phyloP scores from a whole-genome alignment of 2,329 filamentous ascomycete genomes.

The Exophiala sp. region DNA sequence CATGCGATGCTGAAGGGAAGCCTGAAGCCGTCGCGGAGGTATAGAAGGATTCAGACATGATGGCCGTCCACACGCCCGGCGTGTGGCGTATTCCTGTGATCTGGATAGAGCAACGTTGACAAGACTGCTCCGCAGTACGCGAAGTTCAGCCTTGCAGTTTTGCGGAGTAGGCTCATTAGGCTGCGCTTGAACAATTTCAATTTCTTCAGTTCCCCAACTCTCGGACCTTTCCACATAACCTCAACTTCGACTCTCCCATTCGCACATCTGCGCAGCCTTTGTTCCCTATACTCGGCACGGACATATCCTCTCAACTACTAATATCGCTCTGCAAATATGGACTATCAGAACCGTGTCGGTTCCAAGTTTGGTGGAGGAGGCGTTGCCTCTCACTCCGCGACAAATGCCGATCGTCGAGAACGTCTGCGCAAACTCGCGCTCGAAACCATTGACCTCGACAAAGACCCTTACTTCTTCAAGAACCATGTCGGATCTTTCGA shows the following conservation, averaged over 20 bases:
- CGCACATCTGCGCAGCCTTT: too few relatives aligned
- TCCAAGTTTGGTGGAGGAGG: constrained; percentile 98
- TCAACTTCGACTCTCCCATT: background rate
- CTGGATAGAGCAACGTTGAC: background rate
- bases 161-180: constrained; percentile 12
- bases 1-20: background rate
- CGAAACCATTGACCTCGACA: constrained; percentile 98
- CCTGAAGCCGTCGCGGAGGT: constrained; percentile 15
- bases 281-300: background rate
- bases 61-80: background rate
- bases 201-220: background rate
- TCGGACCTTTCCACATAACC: background rate
- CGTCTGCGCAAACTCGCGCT: constrained; percentile 96
- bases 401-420: constrained; percentile 95
- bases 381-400: constrained; percentile 87
- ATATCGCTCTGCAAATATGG: constrained; percentile 41
- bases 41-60: constrained; percentile 24
- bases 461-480: constrained; percentile 99
- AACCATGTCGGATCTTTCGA: constrained; percentile 99
- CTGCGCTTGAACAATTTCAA: background rate
- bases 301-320: background rate
- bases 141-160: constrained; percentile 13
- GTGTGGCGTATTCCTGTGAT: too few relatives aligned
- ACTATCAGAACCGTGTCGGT: constrained; percentile 86
- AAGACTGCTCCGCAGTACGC: too few relatives aligned